phyloP scores from a whole-genome alignment of 2,329 filamentous ascomycete genomes.

The Aspergillus sp. region DNA sequence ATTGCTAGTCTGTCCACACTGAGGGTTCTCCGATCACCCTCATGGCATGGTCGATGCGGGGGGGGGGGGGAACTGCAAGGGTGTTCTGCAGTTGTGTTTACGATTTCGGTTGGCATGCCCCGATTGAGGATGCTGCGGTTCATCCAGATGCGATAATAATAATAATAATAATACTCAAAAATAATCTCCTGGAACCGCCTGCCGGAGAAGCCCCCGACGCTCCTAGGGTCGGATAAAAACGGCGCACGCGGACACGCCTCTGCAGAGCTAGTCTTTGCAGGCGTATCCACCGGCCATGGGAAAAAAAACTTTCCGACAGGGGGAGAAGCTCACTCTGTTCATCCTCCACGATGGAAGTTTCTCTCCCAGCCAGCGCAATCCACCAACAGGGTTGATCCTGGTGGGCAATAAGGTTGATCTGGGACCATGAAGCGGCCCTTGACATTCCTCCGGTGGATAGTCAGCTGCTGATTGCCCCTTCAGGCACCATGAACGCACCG shows the following conservation, averaged over 20 bases:
- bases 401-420: slow-evolving; percentile 4
- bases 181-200: too few species aligned
- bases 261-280: background rate
- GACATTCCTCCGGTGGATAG: background rate
- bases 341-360: background rate
- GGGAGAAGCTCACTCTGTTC: background rate
- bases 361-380: background rate
- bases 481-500: slow-evolving; percentile 8
- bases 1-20: too few species aligned
- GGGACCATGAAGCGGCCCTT: slow-evolving; percentile 2
- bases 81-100: background rate
- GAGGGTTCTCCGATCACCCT: too few species aligned
- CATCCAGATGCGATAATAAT: too few species aligned
- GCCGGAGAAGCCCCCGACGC: background rate
- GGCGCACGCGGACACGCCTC: slow-evolving; percentile 5
- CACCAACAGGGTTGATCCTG: slow-evolving; percentile 2
- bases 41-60: too few species aligned
- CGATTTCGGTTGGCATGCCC: background rate
- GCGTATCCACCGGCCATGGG: background rate
- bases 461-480: background rate
- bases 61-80: too few species aligned
- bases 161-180: too few species aligned
- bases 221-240: slow-evolving; percentile 10
- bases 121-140: background rate
- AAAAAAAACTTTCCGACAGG: background rate